Evolutionary conservation across 768 basidiomycete genomes (phyloP), one percentile per base, ranked within the genome.

Genomic region (Tephrocybe sp.): DNA sequence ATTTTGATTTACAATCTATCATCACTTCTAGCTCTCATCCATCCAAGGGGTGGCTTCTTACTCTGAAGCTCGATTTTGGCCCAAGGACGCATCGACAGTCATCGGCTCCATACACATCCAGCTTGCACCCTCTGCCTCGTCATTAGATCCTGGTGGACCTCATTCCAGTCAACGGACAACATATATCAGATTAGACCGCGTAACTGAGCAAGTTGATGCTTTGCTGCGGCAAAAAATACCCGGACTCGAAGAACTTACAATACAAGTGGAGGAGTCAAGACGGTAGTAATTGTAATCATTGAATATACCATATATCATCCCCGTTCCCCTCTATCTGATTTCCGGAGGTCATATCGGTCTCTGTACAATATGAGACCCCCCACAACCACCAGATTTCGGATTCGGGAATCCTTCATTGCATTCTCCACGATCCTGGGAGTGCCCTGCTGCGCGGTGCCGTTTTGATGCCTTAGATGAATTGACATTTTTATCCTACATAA

Each of bases 81-180:
- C 94, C 0, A 94, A 96, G 68, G 95, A 98, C 67, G 81, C 91
- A 3, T 78, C 81, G 2, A 85, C 82, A 39, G 65, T 97, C 33
- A 84, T 98, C 59, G 97, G 96, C 20, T 93, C 92, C 6, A 92
- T 98, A 49, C 93, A 91, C 64, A 83, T 99, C 43, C 91, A 92
- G 58, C 78, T 99, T n/a, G 75, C 81, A 8, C 80, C 79, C 9
- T 83, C 87, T 0, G 68, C 76, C 1, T 76, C 84, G 0, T 70
- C 79, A 0, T 64, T 75, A 58, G 83, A 88, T 57, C 81, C 84
- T 0, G 68, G 72, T 25, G 77, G 76, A 1, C 80, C 79, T 2
- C 80, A 82, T 67, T 74, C 75, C 1, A 72, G 63, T 55, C 66
- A 67, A 55, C 68, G 72, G 18, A 70, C 70, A 36, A 79, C 81